Evolutionary conservation across 2,329 filamentous ascomycete genomes (phyloP), one percentile per base, ranked within the genome.

Genomic region (Hypocrella siamensis): DNA sequence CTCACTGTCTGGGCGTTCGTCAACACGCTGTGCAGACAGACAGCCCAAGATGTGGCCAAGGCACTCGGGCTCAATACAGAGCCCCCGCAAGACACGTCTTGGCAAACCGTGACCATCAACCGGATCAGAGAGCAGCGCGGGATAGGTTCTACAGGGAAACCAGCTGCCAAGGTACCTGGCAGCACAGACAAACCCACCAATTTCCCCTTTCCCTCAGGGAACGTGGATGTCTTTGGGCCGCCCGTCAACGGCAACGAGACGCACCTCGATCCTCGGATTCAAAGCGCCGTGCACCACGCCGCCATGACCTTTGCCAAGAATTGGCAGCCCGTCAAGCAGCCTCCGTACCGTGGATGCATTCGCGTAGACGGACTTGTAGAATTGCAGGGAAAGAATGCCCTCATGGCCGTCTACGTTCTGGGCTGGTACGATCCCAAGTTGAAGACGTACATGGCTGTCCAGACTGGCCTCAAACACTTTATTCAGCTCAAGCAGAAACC

Each of bases 381-480:
- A 38, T 35, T 75, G 2, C 53, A 61, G 26, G 57, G 65, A 3
- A 46, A 60, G 2, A 57, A 49, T 16, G 59, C 60, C 1, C 54
- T 54, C 31, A 45, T 74, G 33, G 57, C 61, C 3, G 51, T 74
- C 10, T 64, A 71, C 36, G 67, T 69, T 3, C 36, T 49, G 9
- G 64, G 58, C 2, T 70, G 61, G 48, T 76, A 67, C 48, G 60
- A 75, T 43, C 69, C 70, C 2, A 65, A 69, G 45, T 61, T 58
- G 26, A 57, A 58, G 37, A 54, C 51, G 28, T 69, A 58, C 31
- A 56, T 52, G 37, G 44, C 44, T 19, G 47, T 56, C 11, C 44
- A 66, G 27, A 53, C 64, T 28, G 44, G 48, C n/a, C 41, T 67
- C 14, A 58, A 60, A 41, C 56, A 63, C 25, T 22, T 57, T 37